phyloP scores from a whole-genome alignment of 805 yeast genomes.

The Candida khao-thaluensis region DNA sequence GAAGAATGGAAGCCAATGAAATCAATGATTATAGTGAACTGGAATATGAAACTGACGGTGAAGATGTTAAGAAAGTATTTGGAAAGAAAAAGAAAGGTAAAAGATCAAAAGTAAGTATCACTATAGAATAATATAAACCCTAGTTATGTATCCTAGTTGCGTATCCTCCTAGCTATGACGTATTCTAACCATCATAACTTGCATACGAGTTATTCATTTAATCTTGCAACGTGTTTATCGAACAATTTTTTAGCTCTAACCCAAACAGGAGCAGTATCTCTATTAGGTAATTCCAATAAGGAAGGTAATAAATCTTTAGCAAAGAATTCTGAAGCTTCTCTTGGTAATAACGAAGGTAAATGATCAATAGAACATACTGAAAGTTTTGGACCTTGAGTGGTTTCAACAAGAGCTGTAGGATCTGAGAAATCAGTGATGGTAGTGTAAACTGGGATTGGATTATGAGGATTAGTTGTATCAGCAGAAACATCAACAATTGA shows the following conservation, averaged over 20 bases:
- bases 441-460: conserved; percentile 92
- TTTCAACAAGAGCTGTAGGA: conserved; percentile 85
- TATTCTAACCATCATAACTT: not conserved
- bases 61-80: conserved; percentile 59
- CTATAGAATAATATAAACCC: conserved; percentile 44
- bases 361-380: conserved; percentile 96
- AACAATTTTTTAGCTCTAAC: conserved; percentile 79
- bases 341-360: conserved; percentile 90
- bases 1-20: conserved; percentile 41
- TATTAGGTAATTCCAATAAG: conserved; percentile 76
- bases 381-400: conserved; percentile 77
- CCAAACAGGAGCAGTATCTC: conserved; percentile 89
- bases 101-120: conserved; percentile 47
- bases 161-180: conserved; percentile 1
- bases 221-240: conserved; percentile 79
- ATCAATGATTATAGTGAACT: conserved; percentile 49
- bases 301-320: conserved; percentile 87
- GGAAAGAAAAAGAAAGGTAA: conserved; percentile 47
- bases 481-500: conserved; percentile 98
- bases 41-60: conserved; percentile 76
- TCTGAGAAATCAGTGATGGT: conserved; percentile 86
- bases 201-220: conserved; percentile 21
- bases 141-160: not conserved
- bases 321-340: conserved; percentile 95
- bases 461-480: conserved; percentile 97